phyloP scores from a whole-genome alignment of 1,284 basidiomycete species.

The Sporisorium sorghi region DNA sequence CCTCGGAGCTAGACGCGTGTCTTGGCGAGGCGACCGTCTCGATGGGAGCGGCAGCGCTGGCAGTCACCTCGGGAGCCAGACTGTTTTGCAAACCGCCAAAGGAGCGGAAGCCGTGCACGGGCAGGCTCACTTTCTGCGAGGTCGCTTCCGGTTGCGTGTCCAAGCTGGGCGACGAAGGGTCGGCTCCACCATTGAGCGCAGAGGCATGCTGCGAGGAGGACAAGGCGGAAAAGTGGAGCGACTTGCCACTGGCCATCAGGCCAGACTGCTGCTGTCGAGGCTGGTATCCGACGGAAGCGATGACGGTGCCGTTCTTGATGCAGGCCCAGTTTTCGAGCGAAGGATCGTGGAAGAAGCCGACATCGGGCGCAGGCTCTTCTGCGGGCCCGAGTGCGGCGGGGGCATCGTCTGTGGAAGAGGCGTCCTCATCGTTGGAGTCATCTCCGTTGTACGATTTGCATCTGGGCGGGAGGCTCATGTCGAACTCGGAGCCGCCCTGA shows the following conservation, averaged over 20 bases:
- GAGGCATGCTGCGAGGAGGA: slow-evolving; percentile 39
- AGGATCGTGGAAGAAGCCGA: slow-evolving; percentile 37
- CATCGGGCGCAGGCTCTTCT: slow-evolving; percentile 43
- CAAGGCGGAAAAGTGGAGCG: slow-evolving; percentile 48
- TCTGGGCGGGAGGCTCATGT: slow-evolving; percentile 56
- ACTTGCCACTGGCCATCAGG: slow-evolving; percentile 49
- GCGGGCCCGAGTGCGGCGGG: slow-evolving; percentile 15
- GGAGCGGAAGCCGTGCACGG: slow-evolving; percentile 60
- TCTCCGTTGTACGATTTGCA: slow-evolving; percentile 43
- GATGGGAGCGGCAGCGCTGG: not conserved
- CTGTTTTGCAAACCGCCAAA: slow-evolving; percentile 55
- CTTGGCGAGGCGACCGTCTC: slow-evolving; percentile 6
- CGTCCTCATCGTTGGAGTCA: slow-evolving; percentile 34
- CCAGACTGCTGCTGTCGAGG: slow-evolving; percentile 48
- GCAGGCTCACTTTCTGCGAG: slow-evolving; percentile 47
- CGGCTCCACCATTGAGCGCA: slow-evolving; percentile 13
- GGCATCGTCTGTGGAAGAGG: slow-evolving; percentile 26
- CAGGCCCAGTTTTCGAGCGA: slow-evolving; percentile 52
- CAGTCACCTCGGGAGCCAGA: slow-evolving; percentile 20
- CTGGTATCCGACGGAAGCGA: slow-evolving; percentile 38
- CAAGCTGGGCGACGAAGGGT: slow-evolving; percentile 7
- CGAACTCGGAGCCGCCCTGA: slow-evolving; percentile 53
- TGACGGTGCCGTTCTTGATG: slow-evolving; percentile 55
- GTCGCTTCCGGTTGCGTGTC: slow-evolving; percentile 4
- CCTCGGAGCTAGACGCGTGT: slow-evolving; percentile 12